phyloP scores from a whole-genome alignment of 2,329 filamentous ascomycete species.

The Sphaerostilbella broomeana region DNA sequence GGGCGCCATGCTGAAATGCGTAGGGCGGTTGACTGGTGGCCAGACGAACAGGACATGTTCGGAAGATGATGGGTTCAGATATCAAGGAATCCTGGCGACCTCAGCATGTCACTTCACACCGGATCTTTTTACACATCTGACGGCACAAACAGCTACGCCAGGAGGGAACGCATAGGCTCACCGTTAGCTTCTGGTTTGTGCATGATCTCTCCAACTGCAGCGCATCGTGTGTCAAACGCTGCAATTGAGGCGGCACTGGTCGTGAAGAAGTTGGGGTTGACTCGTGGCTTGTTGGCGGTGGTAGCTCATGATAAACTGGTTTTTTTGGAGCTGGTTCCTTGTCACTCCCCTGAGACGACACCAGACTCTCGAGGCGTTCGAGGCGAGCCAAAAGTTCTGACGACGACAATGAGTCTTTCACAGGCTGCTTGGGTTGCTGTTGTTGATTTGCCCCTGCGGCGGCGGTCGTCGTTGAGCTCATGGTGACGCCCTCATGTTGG shows the following conservation, averaged over 20 bases:
- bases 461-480: conserved; percentile 3
- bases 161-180: conserved; percentile 17
- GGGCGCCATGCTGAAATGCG: conserved; percentile 23
- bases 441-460: conserved; percentile 5
- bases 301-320: conserved; percentile 2
- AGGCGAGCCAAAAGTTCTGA: conserved; percentile 20
- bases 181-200: conserved; percentile 24
- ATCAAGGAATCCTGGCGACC: conserved; percentile 23
- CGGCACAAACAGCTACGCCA: conserved; percentile 4
- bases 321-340: background rate
- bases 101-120: conserved; percentile 6
- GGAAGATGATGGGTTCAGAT: conserved; percentile 27
- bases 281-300: too few species aligned
- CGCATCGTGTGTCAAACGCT: conserved; percentile 29
- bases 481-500: conserved; percentile 18
- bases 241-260: conserved; percentile 25
- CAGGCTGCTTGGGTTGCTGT: conserved; percentile 1
- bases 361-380: conserved; percentile 18
- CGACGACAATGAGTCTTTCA: conserved; percentile 15
- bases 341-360: conserved; percentile 14
- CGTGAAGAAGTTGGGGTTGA: conserved; percentile 9
- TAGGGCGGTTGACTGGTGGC: conserved; percentile 28
- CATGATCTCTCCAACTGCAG: conserved; percentile 28
- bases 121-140: background rate
- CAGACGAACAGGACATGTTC: conserved; percentile 27